These are phyloP conservation scores for Colletotrichum gloeosporioides DNA, from an alignment of 2,329 filamentous ascomycete genomes.

Conservation along the genomic window DNA sequence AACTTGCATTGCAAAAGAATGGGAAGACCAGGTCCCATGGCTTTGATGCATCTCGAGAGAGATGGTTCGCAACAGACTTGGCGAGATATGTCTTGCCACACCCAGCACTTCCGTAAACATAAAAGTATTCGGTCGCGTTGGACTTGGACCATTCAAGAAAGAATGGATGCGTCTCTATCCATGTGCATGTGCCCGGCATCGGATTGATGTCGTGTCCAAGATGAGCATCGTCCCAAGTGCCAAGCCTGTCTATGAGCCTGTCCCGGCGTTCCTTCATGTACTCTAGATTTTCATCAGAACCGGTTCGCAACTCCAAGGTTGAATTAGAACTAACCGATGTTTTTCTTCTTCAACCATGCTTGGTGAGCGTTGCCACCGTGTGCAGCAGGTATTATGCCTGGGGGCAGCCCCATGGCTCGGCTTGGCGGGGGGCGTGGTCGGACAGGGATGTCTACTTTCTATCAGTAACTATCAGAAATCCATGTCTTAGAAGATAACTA, in stretches of 20 bases:
- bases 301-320: background rate
- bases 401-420: background rate
- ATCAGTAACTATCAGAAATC: background rate
- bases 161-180: conserved; percentile 16
- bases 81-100: conserved; percentile 28
- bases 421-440: background rate
- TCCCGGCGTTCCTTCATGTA: background rate
- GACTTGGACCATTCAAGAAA: conserved; percentile 24
- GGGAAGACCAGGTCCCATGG: conserved; percentile 20
- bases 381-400: background rate
- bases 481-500: background rate
- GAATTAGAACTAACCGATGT: background rate
- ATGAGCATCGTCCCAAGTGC: background rate
- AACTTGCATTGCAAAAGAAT: conserved; percentile 24
- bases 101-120: conserved; percentile 20
- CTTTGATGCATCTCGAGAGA: background rate
- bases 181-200: conserved; percentile 23
- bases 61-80: conserved; percentile 23
- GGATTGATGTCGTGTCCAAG: conserved; percentile 4
- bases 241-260: background rate
- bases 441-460: background rate
- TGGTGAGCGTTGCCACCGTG: background rate
- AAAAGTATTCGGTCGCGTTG: conserved; percentile 8
- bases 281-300: background rate
- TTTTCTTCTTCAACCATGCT: background rate